Conservation (phyloP, 768 basidiomycete species). For the Rhizopogon vulgaris region DNA sequence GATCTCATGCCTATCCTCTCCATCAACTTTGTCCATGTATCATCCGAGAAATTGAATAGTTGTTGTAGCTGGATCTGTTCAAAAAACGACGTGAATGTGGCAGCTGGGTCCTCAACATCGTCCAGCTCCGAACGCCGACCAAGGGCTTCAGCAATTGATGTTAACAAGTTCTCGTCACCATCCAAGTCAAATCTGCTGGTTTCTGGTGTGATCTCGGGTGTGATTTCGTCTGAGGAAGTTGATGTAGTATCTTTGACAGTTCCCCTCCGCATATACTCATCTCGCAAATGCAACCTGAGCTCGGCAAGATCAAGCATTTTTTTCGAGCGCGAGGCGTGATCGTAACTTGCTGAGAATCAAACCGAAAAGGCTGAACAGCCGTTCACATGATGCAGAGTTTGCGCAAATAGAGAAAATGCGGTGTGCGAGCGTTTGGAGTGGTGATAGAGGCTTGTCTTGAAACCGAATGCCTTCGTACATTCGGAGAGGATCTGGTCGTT, state of each 20-base stretch:
- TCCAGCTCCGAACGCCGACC: no score
- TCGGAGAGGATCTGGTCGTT: background rate
- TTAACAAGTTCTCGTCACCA: no score
- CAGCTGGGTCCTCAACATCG: no score
- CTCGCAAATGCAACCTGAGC: constrained; percentile 21
- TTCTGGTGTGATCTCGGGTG: no score
- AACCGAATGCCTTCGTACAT: background rate
- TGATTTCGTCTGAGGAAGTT: no score
- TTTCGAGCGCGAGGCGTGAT: constrained; percentile 1
- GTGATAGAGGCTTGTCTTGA: background rate
- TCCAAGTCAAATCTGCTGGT: no score
- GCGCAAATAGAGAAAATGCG: constrained; percentile 14
- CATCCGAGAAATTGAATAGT: constrained; percentile 47
- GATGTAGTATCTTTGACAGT: constrained; percentile 2
- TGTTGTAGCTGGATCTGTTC: constrained; percentile 38
- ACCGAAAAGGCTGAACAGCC: constrained; percentile 15
- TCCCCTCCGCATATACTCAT: constrained; percentile 15
- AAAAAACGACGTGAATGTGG: no score
- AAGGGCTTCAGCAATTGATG: no score
- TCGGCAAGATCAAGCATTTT: constrained; percentile 10
- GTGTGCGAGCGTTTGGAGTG: constrained; percentile 13
- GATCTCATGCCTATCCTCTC: no score
- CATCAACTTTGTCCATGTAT: no score
- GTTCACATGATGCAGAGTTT: constrained; percentile 20
- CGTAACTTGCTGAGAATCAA: constrained; percentile 4